Percentiles rank a stretch among this genome's conserved stretches.
Conservation (phyloP, 257 asterid genomes). For the Solanum tacnaense region DNA sequence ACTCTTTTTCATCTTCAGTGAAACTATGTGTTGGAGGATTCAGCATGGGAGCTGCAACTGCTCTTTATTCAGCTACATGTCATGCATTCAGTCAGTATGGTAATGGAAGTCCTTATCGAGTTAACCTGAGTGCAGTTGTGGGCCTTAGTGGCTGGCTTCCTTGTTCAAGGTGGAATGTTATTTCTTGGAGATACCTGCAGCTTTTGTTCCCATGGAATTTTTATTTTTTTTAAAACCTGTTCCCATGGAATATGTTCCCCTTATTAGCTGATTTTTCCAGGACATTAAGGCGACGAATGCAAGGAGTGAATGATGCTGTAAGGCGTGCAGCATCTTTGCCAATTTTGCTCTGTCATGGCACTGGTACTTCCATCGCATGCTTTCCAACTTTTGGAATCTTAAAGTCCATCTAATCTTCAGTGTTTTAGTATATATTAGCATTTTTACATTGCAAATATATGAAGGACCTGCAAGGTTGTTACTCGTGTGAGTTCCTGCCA, state of each 20-base stretch:
- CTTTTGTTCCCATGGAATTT: neutral
- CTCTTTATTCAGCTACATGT: slow-evolving; percentile 73
- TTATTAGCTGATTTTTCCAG: slow-evolving; percentile 23
- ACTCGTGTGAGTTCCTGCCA: neutral
- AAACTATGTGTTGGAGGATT: slow-evolving; percentile 82
- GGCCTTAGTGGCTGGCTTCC: slow-evolving; percentile 93
- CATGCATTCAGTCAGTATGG: slow-evolving; percentile 42
- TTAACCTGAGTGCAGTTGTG: slow-evolving; percentile 39
- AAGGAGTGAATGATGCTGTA: slow-evolving; percentile 35
- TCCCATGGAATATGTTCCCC: neutral
- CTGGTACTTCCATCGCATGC: slow-evolving; percentile 31
- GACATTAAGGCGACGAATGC: slow-evolving; percentile 44
- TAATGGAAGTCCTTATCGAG: slow-evolving; percentile 39
- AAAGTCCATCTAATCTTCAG: neutral
- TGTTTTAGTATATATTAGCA: neutral
- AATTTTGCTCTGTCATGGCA: slow-evolving; percentile 70
- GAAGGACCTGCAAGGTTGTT: neutral
- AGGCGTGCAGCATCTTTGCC: slow-evolving; percentile 68
- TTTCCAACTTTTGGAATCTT: neutral
- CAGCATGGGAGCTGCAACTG: slow-evolving; percentile 86
- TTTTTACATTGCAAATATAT: neutral
- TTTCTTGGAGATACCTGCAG: neutral
- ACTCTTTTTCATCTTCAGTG: slow-evolving; percentile 28
- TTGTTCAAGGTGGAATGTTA: slow-evolving; percentile 41
- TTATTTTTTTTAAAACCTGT: neutral